A percentile compares a stretch with the other conserved stretches of the same genome.
Conservation (phyloP, 1,284 basidiomycete species). For the Apiotrichum sp. region DNA sequence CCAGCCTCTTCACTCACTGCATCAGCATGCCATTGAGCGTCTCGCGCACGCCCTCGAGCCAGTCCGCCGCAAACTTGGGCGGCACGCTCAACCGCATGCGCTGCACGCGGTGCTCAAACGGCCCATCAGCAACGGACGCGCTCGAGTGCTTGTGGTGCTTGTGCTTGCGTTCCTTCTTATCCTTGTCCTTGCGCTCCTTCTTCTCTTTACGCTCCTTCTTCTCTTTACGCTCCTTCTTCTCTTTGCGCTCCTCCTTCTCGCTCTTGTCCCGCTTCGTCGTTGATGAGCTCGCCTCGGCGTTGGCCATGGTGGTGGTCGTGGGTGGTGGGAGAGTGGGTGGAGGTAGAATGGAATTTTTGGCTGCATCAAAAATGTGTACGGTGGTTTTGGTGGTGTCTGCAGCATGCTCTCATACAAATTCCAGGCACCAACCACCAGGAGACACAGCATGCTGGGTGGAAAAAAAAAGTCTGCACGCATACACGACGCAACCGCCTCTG, state of each 20-base stretch:
- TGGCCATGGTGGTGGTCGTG: conserved; percentile 11
- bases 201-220: conserved; percentile 12
- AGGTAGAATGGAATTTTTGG: background rate
- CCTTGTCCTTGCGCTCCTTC: conserved; percentile 6
- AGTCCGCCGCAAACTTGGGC: conserved; percentile 69
- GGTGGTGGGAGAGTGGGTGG: background rate
- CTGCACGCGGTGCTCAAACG: conserved; percentile 63
- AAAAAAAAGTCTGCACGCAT: too few relatives aligned
- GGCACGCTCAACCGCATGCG: conserved; percentile 70
- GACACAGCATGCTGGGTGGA: too few relatives aligned
- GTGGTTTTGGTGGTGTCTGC: too few relatives aligned
- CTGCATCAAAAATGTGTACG: too few relatives aligned
- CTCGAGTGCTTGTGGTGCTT: conserved; percentile 1
- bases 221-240: conserved; percentile 14
- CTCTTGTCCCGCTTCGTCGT: too few relatives aligned
- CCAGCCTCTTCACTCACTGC: conserved; percentile 57
- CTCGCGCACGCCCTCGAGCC: conserved; percentile 68
- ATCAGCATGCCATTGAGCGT: conserved; percentile 88
- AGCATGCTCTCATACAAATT: too few relatives aligned
- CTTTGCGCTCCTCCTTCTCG: background rate
- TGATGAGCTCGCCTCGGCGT: conserved; percentile 26
- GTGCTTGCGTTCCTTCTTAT: conserved; percentile 13
- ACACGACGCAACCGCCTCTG: background rate
- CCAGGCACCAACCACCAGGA: too few relatives aligned
- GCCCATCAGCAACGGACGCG: conserved; percentile 42